Conservation (phyloP, 1,284 basidiomycete genomes). For the Xanthoconium separans region DNA sequence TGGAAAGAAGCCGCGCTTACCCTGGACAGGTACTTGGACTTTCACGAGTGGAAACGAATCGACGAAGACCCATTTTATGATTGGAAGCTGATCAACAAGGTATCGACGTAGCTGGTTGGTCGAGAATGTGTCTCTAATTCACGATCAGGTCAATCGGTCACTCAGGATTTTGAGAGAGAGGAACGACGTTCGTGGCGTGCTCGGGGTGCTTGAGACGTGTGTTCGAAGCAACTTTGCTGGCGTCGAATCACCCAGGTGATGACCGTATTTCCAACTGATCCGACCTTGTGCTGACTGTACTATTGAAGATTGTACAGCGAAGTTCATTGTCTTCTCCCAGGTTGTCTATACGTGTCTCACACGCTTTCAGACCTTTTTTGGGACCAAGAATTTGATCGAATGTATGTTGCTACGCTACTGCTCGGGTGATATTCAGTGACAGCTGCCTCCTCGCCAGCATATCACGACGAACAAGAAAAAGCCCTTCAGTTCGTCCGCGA, state of each 20-base stretch:
- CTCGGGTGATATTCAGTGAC: background rate
- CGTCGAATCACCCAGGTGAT: slow-evolving; percentile 78
- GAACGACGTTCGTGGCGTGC: slow-evolving; percentile 80
- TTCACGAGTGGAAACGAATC: slow-evolving; percentile 85
- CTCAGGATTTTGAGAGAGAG: slow-evolving; percentile 61
- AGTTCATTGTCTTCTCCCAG: slow-evolving; percentile 42
- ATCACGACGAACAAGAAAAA: slow-evolving; percentile 76
- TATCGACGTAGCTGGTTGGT: slow-evolving; percentile 22
- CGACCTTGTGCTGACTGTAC: slow-evolving; percentile 2
- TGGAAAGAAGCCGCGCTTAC: slow-evolving; percentile 84
- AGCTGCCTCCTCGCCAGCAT: slow-evolving; percentile 46
- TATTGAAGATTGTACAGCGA: slow-evolving; percentile 79
- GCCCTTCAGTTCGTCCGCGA: slow-evolving; percentile 76
- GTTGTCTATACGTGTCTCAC: slow-evolving; percentile 2
- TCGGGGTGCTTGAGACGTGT: slow-evolving; percentile 91
- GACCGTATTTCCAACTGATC: slow-evolving; percentile 1
- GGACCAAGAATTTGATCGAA: slow-evolving; percentile 87
- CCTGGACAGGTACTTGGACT: slow-evolving; percentile 80
- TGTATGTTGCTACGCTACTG: slow-evolving; percentile 40
- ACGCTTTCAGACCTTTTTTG: slow-evolving; percentile 72
- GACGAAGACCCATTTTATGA: slow-evolving; percentile 91
- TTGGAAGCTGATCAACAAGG: slow-evolving; percentile 80
- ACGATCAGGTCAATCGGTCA: slow-evolving; percentile 59
- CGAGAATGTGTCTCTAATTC: background rate
- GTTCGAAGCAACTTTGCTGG: slow-evolving; percentile 95